These are phyloP conservation scores for Lipomyces mesembrius DNA, from an alignment of 805 yeast species.

Conservation along the genomic window DNA sequence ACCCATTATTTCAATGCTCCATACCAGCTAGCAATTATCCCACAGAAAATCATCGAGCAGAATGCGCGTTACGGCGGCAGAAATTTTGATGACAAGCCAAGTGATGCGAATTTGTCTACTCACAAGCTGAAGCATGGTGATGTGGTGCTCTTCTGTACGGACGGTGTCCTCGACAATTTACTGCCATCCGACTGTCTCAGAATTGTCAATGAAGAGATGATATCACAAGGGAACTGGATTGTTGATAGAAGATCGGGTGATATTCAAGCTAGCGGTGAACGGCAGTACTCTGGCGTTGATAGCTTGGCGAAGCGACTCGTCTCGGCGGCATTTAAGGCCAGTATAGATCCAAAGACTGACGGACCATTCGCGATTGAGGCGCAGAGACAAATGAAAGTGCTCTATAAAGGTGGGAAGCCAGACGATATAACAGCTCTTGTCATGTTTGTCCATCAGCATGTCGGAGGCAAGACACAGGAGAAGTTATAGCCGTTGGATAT, in stretches of 20 bases:
- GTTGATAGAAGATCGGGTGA: constrained; percentile 30
- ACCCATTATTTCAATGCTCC: constrained; percentile 92
- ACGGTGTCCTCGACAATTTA: constrained; percentile 90
- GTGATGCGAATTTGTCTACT: constrained; percentile 65
- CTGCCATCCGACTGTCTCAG: constrained; percentile 70
- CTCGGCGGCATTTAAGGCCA: constrained; percentile 64
- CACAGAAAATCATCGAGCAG: constrained; percentile 51
- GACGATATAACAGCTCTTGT: constrained; percentile 90
- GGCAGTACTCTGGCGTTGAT: constrained; percentile 47
- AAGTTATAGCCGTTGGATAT: neutral
- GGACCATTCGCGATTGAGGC: constrained; percentile 86
- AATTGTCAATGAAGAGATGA: constrained; percentile 62
- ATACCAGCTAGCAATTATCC: constrained; percentile 84
- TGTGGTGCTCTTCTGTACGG: constrained; percentile 84
- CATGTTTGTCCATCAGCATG: constrained; percentile 56
- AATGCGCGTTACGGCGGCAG: constrained; percentile 45
- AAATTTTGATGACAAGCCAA: constrained; percentile 73
- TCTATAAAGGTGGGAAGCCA: constrained; percentile 88
- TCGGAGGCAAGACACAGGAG: constrained; percentile 12
- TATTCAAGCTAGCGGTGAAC: constrained; percentile 22
- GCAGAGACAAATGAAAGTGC: constrained; percentile 65
- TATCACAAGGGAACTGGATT: constrained; percentile 44
- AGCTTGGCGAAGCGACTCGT: constrained; percentile 63
- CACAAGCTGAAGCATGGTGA: constrained; percentile 74
- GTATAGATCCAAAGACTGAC: constrained; percentile 73